Evolutionary conservation across 306 rosid genomes (phyloP), one percentile per base, ranked within the genome.

Genomic region (Quercus bicolor): DNA sequence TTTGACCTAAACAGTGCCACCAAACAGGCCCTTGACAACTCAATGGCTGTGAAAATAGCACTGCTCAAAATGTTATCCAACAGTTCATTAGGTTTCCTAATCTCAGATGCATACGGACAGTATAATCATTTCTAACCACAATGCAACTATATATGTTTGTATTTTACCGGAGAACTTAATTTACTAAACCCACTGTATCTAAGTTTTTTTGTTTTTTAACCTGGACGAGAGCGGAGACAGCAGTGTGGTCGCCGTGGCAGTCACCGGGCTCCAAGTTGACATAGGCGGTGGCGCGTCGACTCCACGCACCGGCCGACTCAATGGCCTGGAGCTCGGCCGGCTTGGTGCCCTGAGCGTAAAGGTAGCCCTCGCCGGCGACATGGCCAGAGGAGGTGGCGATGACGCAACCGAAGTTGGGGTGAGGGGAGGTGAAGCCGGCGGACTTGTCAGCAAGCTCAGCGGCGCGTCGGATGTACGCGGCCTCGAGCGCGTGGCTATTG

Each of bases 181-280:
- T 34, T 6, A 34, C 40, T 34, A 34, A 6, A 34, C 40, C 8
- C 7, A 37, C 45, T 37, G 11, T 37, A 37, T 37, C 45, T 37
- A 37, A 37, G 45, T 37, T 37, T 7, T 37, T 33, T 33, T 31
- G 6, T 5, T 8, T 37, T 37, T 37, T 7, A 83, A 94, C 98
- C 98, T 91, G 90, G 74, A 91, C 77, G 8, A 95, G 89, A 56
- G 98, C 90, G 28, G 98, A 88, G 5, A 92, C 92, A 15, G 96
- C 96, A n/a, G 90, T 61, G 75, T 68, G 84, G 77, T 92, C 97
- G 12, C 97, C 97, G 29, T 91, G 89, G 85, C 94, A 95, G 75
- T 92, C 98, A 9, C 97, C 97, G 6, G 98, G 88, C 77, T 95
- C 98, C 98, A 95, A 72, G 76, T 95, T 95, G 31, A 95, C 88